Base-by-base conservation (phyloP, 495 filamentous ascomycete species). In the Sphaerosporella brunnea region DNA sequence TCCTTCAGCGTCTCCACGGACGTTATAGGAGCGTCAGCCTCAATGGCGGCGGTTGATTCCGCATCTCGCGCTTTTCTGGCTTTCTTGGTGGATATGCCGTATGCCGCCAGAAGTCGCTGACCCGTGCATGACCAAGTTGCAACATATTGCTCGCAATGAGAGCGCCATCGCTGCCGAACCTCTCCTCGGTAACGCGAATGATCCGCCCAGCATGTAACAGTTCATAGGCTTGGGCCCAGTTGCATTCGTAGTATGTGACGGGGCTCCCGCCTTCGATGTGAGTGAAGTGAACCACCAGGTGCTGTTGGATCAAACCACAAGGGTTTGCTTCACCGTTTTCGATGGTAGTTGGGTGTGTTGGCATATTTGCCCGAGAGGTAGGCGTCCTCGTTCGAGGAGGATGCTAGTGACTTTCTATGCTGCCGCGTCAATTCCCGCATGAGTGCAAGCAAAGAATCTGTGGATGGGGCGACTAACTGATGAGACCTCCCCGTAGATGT, bases 231-330 rank as follows among this genome's bases (percentile, higher is more conserved):
- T 79, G 69, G 39, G 73, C 66, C 55, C 58, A 61, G 19, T 52
- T 51, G 23, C 58, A 61, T 54, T 92, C 80, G 65, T 95, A 96
- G 58, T 75, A 73, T 20, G 83, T 80, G 26, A 69, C 58, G 21
- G 57, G 48, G 2, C 45, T 48, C 28, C 69, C 72, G 46, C 75
- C 70, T 45, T 78, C 72, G 32, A 66, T 54, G 32, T 82, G 74
- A 47, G 74, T 72, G 52, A 77, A 73, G 63, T 87, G 78, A 58
- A 78, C 80, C 9, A 93, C 71, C 15, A 99, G 72, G 51, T 87
- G 82, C 54, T 92, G 78, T 61, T 96, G 90, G 36, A 88, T 70
- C 55, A 99, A 80, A 87, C 78, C 26, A 73, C 75, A 32, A 96
- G 70, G 13, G 79, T 85, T 65, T 85, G 72, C 45, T 74, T 81